Evolutionary conservation across 345 rosid genomes (phyloP).

Genomic region (Microthlaspi erraticum): DNA sequence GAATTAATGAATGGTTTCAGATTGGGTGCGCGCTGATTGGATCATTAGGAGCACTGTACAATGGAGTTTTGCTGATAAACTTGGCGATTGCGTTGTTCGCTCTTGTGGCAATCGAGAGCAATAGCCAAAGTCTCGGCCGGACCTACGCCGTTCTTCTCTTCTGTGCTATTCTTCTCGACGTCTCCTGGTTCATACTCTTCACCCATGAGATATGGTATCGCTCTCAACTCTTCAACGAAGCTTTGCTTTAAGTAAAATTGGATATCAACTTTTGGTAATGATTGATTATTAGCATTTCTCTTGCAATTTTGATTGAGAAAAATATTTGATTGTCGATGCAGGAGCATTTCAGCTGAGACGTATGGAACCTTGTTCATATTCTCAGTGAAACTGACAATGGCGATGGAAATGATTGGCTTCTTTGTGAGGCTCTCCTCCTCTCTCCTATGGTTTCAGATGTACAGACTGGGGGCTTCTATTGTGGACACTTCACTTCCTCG

Average conservation of each 20-base stretch:
- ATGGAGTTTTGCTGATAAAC: constrained; percentile 74
- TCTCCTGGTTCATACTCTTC: constrained; percentile 77
- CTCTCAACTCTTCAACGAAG: constrained; percentile 9
- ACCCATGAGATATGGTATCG: constrained; percentile 65
- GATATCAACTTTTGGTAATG: too few species aligned
- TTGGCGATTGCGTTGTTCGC: constrained; percentile 82
- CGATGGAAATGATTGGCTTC: constrained; percentile 86
- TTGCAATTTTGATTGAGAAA: background rate
- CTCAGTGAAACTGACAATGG: constrained; percentile 77
- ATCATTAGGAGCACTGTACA: constrained; percentile 86
- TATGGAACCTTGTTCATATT: constrained; percentile 65
- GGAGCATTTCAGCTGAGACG: constrained; percentile 66
- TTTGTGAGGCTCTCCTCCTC: constrained; percentile 79
- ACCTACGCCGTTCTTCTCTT: constrained; percentile 85
- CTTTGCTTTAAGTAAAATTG: background rate
- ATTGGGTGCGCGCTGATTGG: constrained; percentile 89
- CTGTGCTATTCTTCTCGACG: constrained; percentile 64
- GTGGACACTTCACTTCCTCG: constrained; percentile 53
- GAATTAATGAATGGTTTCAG: constrained; percentile 37
- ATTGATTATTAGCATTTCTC: constrained; percentile 3
- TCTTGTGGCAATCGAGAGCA: constrained; percentile 84
- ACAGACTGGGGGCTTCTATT: constrained; percentile 72
- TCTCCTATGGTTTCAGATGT: constrained; percentile 94
- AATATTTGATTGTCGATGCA: constrained; percentile 34
- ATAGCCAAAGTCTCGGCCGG: constrained; percentile 79